Evolutionary conservation across 768 basidiomycete species (phyloP).

Genomic region (Tricholoma flavovirens): DNA sequence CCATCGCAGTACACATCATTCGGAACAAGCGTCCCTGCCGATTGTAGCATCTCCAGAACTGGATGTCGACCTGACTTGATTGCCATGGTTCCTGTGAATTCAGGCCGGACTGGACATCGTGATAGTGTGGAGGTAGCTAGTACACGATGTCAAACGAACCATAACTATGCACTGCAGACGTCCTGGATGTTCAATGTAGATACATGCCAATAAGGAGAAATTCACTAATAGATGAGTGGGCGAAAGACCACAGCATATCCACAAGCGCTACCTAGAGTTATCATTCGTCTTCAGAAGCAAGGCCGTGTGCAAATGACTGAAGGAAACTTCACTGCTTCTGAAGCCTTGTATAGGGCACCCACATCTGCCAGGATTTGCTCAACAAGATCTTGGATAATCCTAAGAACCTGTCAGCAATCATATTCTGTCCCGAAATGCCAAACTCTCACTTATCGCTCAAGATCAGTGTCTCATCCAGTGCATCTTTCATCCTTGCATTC

Average conservation of each 20-base stretch:
- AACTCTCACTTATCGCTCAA: slow-evolving; percentile 68
- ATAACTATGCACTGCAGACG: slow-evolving; percentile 40
- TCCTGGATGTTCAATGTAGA: not conserved
- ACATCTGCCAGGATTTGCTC: slow-evolving; percentile 63
- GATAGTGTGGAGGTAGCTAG: not conserved
- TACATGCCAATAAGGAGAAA: slow-evolving; percentile 1
- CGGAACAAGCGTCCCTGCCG: slow-evolving; percentile 65
- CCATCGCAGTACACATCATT: slow-evolving; percentile 91
- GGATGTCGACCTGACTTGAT: slow-evolving; percentile 90
- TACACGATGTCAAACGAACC: slow-evolving; percentile 19
- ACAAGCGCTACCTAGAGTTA: slow-evolving; percentile 66
- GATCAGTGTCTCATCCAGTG: slow-evolving; percentile 82
- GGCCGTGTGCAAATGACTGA: not conserved
- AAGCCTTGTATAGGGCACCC: slow-evolving; percentile 81
- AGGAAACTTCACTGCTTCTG: slow-evolving; percentile 69
- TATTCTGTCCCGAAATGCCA: not conserved
- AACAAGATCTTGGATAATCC: slow-evolving; percentile 77
- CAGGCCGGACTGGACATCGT: slow-evolving; percentile 65
- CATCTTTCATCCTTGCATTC: slow-evolving; percentile 86
- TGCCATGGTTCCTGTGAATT: slow-evolving; percentile 85
- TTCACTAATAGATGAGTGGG: slow-evolving; percentile 77
- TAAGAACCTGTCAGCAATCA: slow-evolving; percentile 19
- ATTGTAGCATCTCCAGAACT: slow-evolving; percentile 68
- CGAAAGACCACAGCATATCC: slow-evolving; percentile 89
- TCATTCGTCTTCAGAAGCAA: not conserved